Evolutionary conservation across 257 asterid species (phyloP), one percentile per base, ranked within the genome.

Genomic region (Osmanthus fragrans): DNA sequence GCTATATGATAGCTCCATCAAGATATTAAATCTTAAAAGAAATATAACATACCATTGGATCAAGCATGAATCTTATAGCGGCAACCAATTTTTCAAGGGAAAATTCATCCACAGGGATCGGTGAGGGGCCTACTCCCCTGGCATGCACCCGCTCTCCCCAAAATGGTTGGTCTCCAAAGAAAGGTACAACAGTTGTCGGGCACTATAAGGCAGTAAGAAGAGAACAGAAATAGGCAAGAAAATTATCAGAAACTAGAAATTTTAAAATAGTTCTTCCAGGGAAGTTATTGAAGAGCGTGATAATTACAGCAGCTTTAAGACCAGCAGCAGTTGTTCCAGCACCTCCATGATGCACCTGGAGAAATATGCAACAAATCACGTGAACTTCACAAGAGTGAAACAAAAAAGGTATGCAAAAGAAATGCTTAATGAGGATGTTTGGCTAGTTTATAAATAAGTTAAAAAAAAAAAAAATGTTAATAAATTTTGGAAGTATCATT

Each of bases 291-390:
- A 13, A 45, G 30, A 27, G 76, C 72, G 74, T 7, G 78, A 39
- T 8, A 42, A 70, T 76, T 88, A 91, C 98, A 39, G 97, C 97
- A 18, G 97, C 95, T 89, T 90, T 92, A 71, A 94, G 97, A 73
- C 99, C 96, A 19, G 99, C 97, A 49, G 98, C 99, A 2, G 99
- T 94, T 79, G 99, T 94, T 76, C 97, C 99, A 56, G 99, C 97
- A 54, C 99, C 97, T 72, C 99, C 99, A 75, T 92, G 98, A 85
- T 92, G 97, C 79, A 92, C 97, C 97, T 94, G 82, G 40, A 40
- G 80, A 70, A 80, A 63, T 36, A 73, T 30, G 15, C 37, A 84
- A 71, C 60, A 45, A 84, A 36, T 34, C 49, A 37, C 70, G 73
- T 72, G 72, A 77, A 71, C 37, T 80, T 33, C 29, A 70, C 19